Percentiles rank a stretch among this genome's conserved stretches.
phyloP scores from a whole-genome alignment of 2,329 filamentous ascomycete species.

The Trichoderma sp. region DNA sequence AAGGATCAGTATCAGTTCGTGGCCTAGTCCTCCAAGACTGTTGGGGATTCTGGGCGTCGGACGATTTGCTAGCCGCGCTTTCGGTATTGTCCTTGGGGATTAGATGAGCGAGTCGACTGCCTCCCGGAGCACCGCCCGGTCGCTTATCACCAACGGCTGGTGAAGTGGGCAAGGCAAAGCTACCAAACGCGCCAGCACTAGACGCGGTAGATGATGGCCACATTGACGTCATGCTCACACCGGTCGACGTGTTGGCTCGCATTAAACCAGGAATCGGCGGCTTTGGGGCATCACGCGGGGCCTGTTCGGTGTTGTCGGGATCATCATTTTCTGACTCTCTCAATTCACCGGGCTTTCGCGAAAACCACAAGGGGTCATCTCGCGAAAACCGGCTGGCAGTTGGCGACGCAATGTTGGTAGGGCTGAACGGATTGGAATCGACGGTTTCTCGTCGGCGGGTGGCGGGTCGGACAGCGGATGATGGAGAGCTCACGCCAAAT shows the following conservation, averaged over 20 bases:
- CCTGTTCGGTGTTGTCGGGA: slow-evolving; percentile 41
- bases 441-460: slow-evolving; percentile 80
- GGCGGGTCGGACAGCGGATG: slow-evolving; percentile 68
- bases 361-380: slow-evolving; percentile 63
- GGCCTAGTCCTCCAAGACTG: slow-evolving; percentile 61
- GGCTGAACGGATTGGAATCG: slow-evolving; percentile 65
- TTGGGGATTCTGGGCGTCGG: slow-evolving; percentile 48
- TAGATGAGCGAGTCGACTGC: slow-evolving; percentile 83
- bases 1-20: slow-evolving; percentile 74
- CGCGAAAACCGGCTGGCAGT: slow-evolving; percentile 61
- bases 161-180: slow-evolving; percentile 70
- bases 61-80: slow-evolving; percentile 54
- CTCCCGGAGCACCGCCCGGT: slow-evolving; percentile 67
- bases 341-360: slow-evolving; percentile 54
- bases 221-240: slow-evolving; percentile 46
- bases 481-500: slow-evolving; percentile 74
- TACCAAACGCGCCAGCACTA: slow-evolving; percentile 82
- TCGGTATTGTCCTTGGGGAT: slow-evolving; percentile 78
- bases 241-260: slow-evolving; percentile 57
- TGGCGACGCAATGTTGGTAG: slow-evolving; percentile 60
- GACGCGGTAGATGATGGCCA: slow-evolving; percentile 55
- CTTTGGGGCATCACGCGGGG: slow-evolving; percentile 37
- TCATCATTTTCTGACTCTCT: slow-evolving; percentile 59
- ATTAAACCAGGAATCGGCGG: slow-evolving; percentile 49
- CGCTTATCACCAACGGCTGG: slow-evolving; percentile 70